phyloP scores from a whole-genome alignment of 495 filamentous ascomycete species.

The Tuber magnatum region DNA sequence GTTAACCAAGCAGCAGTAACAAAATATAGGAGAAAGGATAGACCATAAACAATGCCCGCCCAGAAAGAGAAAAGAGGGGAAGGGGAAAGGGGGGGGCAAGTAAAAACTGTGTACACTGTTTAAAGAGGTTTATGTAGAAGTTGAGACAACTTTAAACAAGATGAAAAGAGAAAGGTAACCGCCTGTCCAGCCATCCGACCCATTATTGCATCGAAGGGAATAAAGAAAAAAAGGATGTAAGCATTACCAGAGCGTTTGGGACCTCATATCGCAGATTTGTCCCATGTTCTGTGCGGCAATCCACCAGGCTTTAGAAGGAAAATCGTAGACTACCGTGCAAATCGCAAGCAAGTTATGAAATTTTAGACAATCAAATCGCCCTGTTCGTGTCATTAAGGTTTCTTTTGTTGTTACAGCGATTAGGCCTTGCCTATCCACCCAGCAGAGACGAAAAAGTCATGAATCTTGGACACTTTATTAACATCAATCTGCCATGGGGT shows the following conservation, averaged over 20 bases:
- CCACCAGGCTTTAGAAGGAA: constrained; percentile 15
- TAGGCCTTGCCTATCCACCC: constrained; percentile 76
- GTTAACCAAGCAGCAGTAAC: not conserved
- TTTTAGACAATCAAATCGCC: not conserved
- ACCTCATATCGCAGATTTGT: not conserved
- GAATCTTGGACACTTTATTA: constrained; percentile 63
- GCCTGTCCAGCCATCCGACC: not conserved
- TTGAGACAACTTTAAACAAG: constrained; percentile 1
- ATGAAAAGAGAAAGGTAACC: constrained; percentile 4
- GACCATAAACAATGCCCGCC: not conserved
- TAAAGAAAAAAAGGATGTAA: not conserved
- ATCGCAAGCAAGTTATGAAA: constrained; percentile 3
- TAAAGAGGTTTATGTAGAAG: constrained; percentile 5
- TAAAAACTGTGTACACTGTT: constrained; percentile 13
- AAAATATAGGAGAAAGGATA: constrained; percentile 5
- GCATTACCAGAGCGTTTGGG: not conserved
- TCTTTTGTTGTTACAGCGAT: not conserved
- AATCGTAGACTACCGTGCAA: not conserved
- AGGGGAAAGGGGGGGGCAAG: not conserved
- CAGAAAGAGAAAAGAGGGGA: constrained; percentile 6
- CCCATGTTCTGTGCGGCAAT: not conserved
- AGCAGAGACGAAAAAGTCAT: constrained; percentile 86
- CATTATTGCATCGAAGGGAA: not conserved
- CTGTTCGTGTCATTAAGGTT: not conserved
- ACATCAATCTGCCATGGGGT: constrained; percentile 51